Base-by-base conservation (phyloP, 768 basidiomycete species). In the Russula sp. region DNA sequence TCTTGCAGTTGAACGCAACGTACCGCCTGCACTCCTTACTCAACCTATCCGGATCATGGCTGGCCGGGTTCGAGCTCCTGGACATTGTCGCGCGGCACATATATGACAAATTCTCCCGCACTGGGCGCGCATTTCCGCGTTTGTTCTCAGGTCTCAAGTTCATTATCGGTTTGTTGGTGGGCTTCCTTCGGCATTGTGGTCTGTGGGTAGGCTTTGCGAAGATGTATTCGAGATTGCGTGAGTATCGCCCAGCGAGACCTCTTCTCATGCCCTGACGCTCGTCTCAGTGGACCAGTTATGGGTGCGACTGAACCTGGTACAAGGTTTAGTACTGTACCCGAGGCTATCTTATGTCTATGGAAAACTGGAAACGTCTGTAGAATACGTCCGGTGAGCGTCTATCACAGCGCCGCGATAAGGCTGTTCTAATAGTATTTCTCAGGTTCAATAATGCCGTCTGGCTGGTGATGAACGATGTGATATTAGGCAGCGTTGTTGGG, bases 361-460 rank as follows among this genome's bases (percentile, higher is more conserved):
- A 39, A 63, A 62, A 39, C 20, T 65, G 51, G 64, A 65, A 58
- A 65, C 64, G 39, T 65, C 64, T n/a, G 45, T 61, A 48, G 60
- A 63, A 63, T 65, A 65, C 36, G 64, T 65, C 36, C 61, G 56
- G 64, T 65, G 51, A 65, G 64, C 61, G 42, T 52, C 51, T 45
- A 38, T 11, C 16, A 13, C 51, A 39, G 18, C 29, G 18, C 46
- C 56, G 51, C 41, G 16, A 8, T 57, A 53, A 36, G 45, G 6
- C 42, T 51, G 46, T 35, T 16, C 55, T 20, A 49, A 51, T 43
- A 9, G 3, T 22, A 13, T 57, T 16, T 49, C 34, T 45, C 55
- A 94, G 91, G 55, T 94, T 96, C 71, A 95, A 91, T 76, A 97
- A 95, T 69, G 85, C 83, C 35, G 78, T 96, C 2, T 98, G 96